These are phyloP conservation scores for Setaria viridis DNA, from an alignment of 202 grass and related monocot species.

Conservation along the genomic window DNA sequence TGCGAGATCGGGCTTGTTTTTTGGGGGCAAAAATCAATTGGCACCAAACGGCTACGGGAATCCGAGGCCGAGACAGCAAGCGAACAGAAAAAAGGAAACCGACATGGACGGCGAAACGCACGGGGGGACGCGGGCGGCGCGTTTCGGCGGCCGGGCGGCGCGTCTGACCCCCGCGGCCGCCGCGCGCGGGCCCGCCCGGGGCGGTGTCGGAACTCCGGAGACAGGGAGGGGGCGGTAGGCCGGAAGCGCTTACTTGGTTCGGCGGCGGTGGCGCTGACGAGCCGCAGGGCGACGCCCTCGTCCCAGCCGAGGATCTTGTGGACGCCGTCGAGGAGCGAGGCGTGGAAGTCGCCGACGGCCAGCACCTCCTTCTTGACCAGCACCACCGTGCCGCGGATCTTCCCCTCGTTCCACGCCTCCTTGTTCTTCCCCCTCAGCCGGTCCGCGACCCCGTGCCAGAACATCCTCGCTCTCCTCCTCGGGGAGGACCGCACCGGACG, in stretches of 20 bases:
- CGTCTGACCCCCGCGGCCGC: neutral
- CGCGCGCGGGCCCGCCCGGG: neutral
- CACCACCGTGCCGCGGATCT: conserved; percentile 55
- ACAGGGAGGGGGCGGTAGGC: too few species aligned
- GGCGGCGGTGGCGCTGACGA: conserved; percentile 78
- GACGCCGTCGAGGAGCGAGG: conserved; percentile 69
- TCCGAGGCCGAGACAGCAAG: neutral
- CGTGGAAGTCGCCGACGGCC: conserved; percentile 59
- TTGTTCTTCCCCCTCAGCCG: conserved; percentile 69
- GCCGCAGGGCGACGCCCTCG: conserved; percentile 58
- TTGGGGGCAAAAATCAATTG: neutral
- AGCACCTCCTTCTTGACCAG: conserved; percentile 72
- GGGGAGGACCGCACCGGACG: too few species aligned
- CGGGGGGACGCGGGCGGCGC: too few species aligned
- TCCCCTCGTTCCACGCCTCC: conserved; percentile 56
- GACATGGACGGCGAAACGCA: neutral
- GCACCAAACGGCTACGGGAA: neutral
- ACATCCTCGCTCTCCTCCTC: conserved; percentile 40
- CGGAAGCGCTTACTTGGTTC: conserved; percentile 50
- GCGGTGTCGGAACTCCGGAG: neutral
- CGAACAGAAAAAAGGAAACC: neutral
- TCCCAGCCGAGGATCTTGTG: conserved; percentile 58
- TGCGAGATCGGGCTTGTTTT: neutral
- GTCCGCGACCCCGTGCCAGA: conserved; percentile 49
- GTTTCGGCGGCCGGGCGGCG: neutral